Evolutionary conservation across 2,329 filamentous ascomycete genomes (phyloP).

Genomic region (Penicillium griseofulvum): DNA sequence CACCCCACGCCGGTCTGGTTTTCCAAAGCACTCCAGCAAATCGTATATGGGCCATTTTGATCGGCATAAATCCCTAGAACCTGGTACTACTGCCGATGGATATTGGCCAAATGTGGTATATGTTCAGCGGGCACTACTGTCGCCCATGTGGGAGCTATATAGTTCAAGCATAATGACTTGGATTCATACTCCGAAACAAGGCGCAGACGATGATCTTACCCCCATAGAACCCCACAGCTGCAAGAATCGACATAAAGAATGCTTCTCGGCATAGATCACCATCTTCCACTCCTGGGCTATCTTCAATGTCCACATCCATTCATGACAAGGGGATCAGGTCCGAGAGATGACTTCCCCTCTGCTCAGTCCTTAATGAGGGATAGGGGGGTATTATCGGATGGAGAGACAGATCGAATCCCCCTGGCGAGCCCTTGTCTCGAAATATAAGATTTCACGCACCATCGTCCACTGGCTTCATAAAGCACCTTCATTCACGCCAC

Average conservation of each 20-base stretch:
- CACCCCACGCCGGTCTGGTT: not conserved
- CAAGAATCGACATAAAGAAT: too few species aligned
- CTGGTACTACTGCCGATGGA: not conserved
- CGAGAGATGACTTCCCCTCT: not conserved
- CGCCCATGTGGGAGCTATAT: too few species aligned
- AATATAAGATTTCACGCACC: too few species aligned
- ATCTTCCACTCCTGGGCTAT: not conserved
- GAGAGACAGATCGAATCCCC: not conserved
- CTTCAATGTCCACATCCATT: not conserved
- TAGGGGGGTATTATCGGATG: not conserved
- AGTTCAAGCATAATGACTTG: not conserved
- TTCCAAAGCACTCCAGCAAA: not conserved
- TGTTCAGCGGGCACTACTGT: not conserved
- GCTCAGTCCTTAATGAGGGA: not conserved
- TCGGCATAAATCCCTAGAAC: not conserved
- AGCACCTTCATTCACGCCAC: too few species aligned
- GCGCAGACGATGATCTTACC: too few species aligned
- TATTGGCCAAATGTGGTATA: not conserved
- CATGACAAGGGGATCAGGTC: not conserved
- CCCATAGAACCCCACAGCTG: not conserved
- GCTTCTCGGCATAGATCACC: not conserved
- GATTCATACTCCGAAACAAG: not conserved
- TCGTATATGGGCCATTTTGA: not conserved
- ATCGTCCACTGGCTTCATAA: too few species aligned
- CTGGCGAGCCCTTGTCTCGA: too few species aligned